phyloP scores from a whole-genome alignment of 192 early-diverging fungal genomes.

The Gaertneriomyces sp. region DNA sequence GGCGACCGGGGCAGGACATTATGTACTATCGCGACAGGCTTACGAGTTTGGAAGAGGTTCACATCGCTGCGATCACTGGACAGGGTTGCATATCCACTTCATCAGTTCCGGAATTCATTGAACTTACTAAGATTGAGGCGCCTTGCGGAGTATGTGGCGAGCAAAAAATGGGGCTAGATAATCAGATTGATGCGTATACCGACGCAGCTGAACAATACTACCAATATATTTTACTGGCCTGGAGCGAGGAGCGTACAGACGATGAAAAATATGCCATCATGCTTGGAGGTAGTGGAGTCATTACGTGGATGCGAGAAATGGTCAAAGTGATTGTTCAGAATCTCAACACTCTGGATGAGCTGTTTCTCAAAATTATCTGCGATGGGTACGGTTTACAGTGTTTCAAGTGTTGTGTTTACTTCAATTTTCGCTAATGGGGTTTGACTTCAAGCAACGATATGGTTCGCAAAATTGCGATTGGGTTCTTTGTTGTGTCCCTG shows the following conservation, averaged over 20 bases:
- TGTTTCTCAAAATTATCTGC: too few relatives aligned
- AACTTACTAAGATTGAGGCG: slow-evolving; percentile 5
- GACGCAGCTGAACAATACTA: not conserved
- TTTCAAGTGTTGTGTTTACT: not conserved
- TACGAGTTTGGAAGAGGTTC: slow-evolving; percentile 2
- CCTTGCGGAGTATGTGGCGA: slow-evolving; percentile 28
- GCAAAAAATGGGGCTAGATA: slow-evolving; percentile 19
- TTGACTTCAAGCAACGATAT: not conserved
- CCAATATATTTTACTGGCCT: not conserved
- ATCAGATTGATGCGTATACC: slow-evolving; percentile 15
- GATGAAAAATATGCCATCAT: not conserved
- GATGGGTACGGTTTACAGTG: not conserved
- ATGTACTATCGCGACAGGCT: slow-evolving; percentile 19
- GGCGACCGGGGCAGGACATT: slow-evolving; percentile 17
- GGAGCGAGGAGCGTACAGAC: not conserved
- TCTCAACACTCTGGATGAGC: slow-evolving; percentile 6
- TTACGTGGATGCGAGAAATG: slow-evolving; percentile 3
- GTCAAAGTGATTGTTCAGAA: not conserved
- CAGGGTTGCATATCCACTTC: slow-evolving; percentile 16
- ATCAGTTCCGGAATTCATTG: slow-evolving; percentile 4
- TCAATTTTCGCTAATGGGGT: not conserved
- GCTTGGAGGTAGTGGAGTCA: not conserved
- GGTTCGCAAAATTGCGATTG: not conserved
- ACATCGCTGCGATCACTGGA: slow-evolving; percentile 10
- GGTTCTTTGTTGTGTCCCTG: slow-evolving; percentile 11